Evolutionary conservation across 2,329 filamentous ascomycete species (phyloP), one percentile per base, ranked within the genome.

Genomic region (Aspergillus uvarum): DNA sequence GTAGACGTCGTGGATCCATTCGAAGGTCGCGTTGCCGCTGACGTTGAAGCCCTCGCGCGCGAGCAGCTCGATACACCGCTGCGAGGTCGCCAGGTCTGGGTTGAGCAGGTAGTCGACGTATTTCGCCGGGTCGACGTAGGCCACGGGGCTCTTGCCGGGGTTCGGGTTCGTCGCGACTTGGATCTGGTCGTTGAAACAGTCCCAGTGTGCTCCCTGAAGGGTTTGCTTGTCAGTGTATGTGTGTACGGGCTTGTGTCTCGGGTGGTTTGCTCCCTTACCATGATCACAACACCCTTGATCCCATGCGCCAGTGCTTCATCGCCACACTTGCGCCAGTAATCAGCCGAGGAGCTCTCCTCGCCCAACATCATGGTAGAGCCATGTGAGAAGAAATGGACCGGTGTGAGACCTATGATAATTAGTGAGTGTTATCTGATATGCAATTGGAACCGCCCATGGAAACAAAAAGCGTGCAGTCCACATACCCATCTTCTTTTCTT

Each of bases 1-100:
- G 68, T 86, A 90, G 0, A 85, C 88, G 72, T 90, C 88, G 76
- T 90, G 87, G 69, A 90, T 89, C 87, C 87, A 90, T 68, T 89
- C 84, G 64, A 90, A 90, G 0, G 69, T 78, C 0, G 79, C 66
- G 68, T 89, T 86, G 1, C 72, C 75, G 4, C 72, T 69, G 1
- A 81, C 84, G 35, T 84, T 77, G 72, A 89, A 83, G 8, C 86
- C 86, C 1, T 80, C 78, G 2, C 70, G 68, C 4, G 72, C 64
- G 2, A 89, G 78, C 54, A 85, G 74, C 0, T 73, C 65, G 50
- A 87, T 78, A 67, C 83, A 83, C 8, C 76, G 75, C 19, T 81
- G 71, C 0, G 79, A 81, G 10, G 79, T 85, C 4, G 74, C 67
- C 2, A 89, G 75, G 71, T 90, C 87, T 0, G 87, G 82, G 48